Percentiles rank a stretch among this genome's conserved stretches.
These are phyloP conservation scores for Eimeria tenella DNA, from an alignment of 169 alveolate genomes.

Conservation along the genomic window DNA sequence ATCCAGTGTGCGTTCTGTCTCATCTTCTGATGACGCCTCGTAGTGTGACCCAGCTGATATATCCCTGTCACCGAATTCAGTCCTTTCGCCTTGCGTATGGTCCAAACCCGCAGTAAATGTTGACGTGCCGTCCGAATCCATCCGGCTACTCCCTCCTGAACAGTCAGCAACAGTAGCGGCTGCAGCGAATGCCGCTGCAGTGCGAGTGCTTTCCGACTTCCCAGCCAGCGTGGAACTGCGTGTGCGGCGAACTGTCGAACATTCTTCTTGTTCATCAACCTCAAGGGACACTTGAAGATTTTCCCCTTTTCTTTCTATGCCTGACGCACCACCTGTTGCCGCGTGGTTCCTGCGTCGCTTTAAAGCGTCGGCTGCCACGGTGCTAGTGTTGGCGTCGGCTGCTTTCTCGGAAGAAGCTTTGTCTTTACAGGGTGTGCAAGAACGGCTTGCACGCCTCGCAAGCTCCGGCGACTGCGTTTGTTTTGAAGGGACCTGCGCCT, in stretches of 20 bases:
- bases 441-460: constrained; percentile 16
- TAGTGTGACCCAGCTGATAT: constrained; percentile 26
- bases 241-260: neutral
- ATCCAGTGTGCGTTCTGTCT: constrained; percentile 47
- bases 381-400: neutral
- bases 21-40: constrained; percentile 62
- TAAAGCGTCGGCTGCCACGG: neutral
- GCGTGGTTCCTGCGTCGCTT: neutral
- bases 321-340: constrained; percentile 12
- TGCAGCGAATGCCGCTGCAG: neutral
- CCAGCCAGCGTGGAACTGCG: constrained; percentile 2
- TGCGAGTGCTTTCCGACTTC: neutral
- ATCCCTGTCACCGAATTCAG: constrained; percentile 32
- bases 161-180: neutral
- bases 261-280: neutral
- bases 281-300: neutral
- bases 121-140: constrained; percentile 7
- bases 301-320: neutral
- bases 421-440: constrained; percentile 14
- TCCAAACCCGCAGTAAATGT: neutral
- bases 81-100: neutral
- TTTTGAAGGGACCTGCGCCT: neutral
- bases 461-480: neutral
- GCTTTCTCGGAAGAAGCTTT: constrained; percentile 3
- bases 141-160: neutral